Percentiles rank a stretch among this genome's conserved stretches.
Conservation (phyloP, 148 eudicot genomes). For the Cornus florida region DNA sequence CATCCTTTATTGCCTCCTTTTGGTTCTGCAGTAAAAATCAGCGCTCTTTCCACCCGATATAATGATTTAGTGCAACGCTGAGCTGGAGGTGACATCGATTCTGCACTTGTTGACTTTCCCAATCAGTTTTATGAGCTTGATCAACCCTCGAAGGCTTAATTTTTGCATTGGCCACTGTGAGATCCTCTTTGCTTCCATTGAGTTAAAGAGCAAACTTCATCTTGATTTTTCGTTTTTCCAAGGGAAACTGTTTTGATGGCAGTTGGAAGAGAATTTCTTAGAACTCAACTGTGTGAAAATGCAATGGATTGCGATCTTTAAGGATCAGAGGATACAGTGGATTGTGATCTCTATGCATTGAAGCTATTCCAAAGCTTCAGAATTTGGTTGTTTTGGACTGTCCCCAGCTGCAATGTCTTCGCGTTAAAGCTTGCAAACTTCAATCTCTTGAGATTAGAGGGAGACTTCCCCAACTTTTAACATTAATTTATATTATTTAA, state of each 20-base stretch:
- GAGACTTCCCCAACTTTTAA: too few relatives aligned
- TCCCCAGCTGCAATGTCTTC: slow-evolving; percentile 7
- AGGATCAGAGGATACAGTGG: not conserved
- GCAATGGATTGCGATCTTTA: not conserved
- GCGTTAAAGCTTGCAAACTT: slow-evolving; percentile 11
- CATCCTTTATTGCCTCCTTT: not conserved
- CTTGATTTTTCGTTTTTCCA: slow-evolving; percentile 19
- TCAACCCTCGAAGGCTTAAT: slow-evolving; percentile 19
- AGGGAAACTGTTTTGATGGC: slow-evolving; percentile 8
- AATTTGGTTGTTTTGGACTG: slow-evolving; percentile 16
- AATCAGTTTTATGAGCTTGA: slow-evolving; percentile 8
- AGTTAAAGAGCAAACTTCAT: slow-evolving; percentile 17
- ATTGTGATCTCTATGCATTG: slow-evolving; percentile 11
- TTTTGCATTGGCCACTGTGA: not conserved
- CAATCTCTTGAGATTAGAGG: too few relatives aligned
- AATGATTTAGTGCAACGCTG: slow-evolving; percentile 6
- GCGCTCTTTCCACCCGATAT: not conserved
- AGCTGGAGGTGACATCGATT: not conserved
- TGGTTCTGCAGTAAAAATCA: not conserved
- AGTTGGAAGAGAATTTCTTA: not conserved
- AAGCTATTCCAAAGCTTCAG: slow-evolving; percentile 10
- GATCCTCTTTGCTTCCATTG: slow-evolving; percentile 12
- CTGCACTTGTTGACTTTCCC: slow-evolving; percentile 1
- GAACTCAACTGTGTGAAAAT: slow-evolving; percentile 4
- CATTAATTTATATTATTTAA: too few relatives aligned